Percentiles rank a stretch among this genome's conserved stretches.
These are phyloP conservation scores for Mortierella hygrophila DNA, from an alignment of 192 early-diverging fungal species.

Conservation along the genomic window DNA sequence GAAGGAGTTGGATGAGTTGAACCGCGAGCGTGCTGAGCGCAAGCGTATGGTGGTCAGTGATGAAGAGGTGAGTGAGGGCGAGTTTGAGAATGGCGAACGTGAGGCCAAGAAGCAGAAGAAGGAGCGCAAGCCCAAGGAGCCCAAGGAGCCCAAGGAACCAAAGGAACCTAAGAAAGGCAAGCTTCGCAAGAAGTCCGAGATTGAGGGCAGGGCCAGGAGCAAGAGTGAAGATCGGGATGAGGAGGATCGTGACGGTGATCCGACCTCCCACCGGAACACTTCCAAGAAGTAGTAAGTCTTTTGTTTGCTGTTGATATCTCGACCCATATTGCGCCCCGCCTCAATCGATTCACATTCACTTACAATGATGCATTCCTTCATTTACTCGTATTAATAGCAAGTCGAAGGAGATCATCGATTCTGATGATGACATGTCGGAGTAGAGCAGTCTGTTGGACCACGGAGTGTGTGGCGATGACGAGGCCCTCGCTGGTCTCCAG, in stretches of 20 bases:
- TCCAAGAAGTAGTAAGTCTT: constrained; percentile 55
- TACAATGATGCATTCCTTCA: background rate
- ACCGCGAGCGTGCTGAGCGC: constrained; percentile 52
- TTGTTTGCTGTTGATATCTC: background rate
- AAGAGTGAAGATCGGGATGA: constrained; percentile 46
- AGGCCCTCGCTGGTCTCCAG: background rate
- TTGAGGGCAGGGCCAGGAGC: constrained; percentile 47
- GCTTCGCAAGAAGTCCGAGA: constrained; percentile 46
- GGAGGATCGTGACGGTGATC: constrained; percentile 32
- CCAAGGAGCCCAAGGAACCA: constrained; percentile 39
- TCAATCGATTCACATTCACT: background rate
- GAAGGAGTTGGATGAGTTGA: constrained; percentile 51
- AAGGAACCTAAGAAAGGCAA: constrained; percentile 51
- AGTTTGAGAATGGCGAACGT: constrained; percentile 34
- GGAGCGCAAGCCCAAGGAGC: constrained; percentile 53
- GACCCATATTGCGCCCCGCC: background rate
- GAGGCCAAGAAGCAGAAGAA: constrained; percentile 48
- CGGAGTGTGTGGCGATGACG: background rate
- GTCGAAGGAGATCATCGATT: constrained; percentile 54
- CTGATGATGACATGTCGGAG: constrained; percentile 49
- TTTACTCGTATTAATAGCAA: constrained; percentile 15
- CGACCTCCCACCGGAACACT: constrained; percentile 18
- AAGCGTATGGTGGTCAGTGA: constrained; percentile 51
- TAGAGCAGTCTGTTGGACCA: background rate
- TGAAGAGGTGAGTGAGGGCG: constrained; percentile 45